A percentile compares a stretch with the other conserved stretches of the same genome.
Conservation (phyloP, 805 yeast genomes). For the Jamesozyma lodderae region DNA sequence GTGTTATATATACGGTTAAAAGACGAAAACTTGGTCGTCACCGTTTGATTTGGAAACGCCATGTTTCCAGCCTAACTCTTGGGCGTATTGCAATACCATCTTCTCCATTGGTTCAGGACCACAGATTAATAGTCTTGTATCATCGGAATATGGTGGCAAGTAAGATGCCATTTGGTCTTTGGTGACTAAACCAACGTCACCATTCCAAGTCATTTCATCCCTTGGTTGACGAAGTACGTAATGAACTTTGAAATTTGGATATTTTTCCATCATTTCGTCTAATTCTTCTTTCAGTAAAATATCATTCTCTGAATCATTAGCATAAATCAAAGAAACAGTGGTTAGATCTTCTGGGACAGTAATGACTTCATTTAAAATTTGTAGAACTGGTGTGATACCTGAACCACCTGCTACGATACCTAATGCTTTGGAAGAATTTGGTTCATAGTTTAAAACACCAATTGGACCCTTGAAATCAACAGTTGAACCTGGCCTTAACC, state of each 20-base stretch:
- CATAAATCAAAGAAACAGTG: slow-evolving; percentile 52
- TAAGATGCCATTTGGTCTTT: slow-evolving; percentile 45
- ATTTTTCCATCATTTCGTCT: slow-evolving; percentile 55
- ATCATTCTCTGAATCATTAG: slow-evolving; percentile 70
- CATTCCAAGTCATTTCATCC: slow-evolving; percentile 38
- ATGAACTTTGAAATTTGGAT: slow-evolving; percentile 52
- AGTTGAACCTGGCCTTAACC: slow-evolving; percentile 52
- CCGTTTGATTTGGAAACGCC: slow-evolving; percentile 8
- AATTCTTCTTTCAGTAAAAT: slow-evolving; percentile 63
- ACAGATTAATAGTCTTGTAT: slow-evolving; percentile 57
- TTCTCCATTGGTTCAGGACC: slow-evolving; percentile 69
- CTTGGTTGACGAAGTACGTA: slow-evolving; percentile 50
- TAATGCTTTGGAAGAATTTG: slow-evolving; percentile 53
- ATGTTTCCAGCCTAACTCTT: slow-evolving; percentile 51
- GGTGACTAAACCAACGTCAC: slow-evolving; percentile 51
- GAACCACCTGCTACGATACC: slow-evolving; percentile 78
- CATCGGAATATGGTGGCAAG: slow-evolving; percentile 41
- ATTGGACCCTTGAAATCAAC: slow-evolving; percentile 74
- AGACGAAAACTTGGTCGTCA: slow-evolving; percentile 7
- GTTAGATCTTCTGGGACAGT: slow-evolving; percentile 63
- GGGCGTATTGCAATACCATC: slow-evolving; percentile 40
- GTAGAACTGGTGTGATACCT: slow-evolving; percentile 85
- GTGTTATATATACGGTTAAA: background rate
- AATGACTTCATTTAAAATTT: slow-evolving; percentile 61
- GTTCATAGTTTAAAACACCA: slow-evolving; percentile 55